Evolutionary conservation across 1,284 basidiomycete genomes (phyloP), one percentile per base, ranked within the genome.

Genomic region (Phlebopus sp.): DNA sequence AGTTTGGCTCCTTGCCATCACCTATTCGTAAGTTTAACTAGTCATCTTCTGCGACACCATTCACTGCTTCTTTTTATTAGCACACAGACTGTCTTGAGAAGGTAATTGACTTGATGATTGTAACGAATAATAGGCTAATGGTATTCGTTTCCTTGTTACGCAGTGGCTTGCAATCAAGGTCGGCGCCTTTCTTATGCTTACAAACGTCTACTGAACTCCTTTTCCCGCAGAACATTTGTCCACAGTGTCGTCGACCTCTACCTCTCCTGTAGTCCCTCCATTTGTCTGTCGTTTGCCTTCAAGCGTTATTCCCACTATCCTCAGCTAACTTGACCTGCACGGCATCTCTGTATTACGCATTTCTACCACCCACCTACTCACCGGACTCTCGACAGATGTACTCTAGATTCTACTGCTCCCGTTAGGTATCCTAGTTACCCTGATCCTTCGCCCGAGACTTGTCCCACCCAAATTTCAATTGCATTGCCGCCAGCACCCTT

Each of bases 121-220:
- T 23, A 37, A 9, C 10, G 18, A 17, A 10, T 37, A 29, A 8
- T 40, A 53, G 41, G 25, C 6, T 46, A 54, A 60, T 42, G 54
- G 49, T 53, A 35, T 43, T 36, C 46, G 37, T 52, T 29, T 41
- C 34, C 38, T 44, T 15, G 47, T 46, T 9, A 29, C 10, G 7
- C 63, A 90, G 81, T 95, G 92, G 92, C 77, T 94, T 56, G 86
- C 86, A 35, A 90, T 94, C 69, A 94, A 94, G 78, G 88, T 89
- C 57, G 53, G 68, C 60, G 25, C 23, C 27, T 40, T 11, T 34
- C 45, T 27, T 17, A 17, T 27, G 34, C 23, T 21, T 37, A 25
- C 31, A n/a, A 37, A 25, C 30, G 15, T 18, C 54, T 35, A 37
- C 21, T 43, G 30, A 47, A n/a, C 8, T 13, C 18, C 8, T 29